A percentile compares a stretch with the other conserved stretches of the same genome.
These are phyloP conservation scores for Dendrocalamus sinicus DNA, from an alignment of 176 grass and related monocot genomes.

Conservation along the genomic window DNA sequence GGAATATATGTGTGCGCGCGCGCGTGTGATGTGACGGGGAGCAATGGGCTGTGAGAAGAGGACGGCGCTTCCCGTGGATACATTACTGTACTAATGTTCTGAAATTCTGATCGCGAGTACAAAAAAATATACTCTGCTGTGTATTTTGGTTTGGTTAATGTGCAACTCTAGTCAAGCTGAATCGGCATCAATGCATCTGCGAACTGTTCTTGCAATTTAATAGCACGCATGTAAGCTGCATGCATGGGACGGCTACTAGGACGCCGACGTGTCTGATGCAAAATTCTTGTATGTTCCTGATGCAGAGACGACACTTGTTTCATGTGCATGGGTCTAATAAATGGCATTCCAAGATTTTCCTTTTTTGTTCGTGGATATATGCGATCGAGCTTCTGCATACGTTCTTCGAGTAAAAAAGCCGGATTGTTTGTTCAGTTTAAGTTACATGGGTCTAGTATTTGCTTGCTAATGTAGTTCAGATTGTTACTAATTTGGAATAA, in stretches of 20 bases:
- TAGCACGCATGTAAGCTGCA: constrained; percentile 18
- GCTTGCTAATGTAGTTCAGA: background rate
- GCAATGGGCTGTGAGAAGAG: background rate
- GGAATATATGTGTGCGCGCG: too few relatives aligned
- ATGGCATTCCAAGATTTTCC: background rate
- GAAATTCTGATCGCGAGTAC: too few relatives aligned
- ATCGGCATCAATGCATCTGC: constrained; percentile 40
- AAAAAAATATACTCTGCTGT: background rate
- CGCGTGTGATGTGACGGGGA: too few relatives aligned
- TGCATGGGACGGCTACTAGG: background rate
- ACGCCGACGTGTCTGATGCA: constrained; percentile 39
- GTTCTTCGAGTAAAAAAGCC: background rate
- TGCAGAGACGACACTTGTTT: constrained; percentile 13
- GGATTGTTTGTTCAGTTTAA: background rate
- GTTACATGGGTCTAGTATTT: background rate
- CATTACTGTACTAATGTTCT: too few relatives aligned
- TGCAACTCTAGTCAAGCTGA: constrained; percentile 12
- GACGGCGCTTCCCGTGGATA: constrained; percentile 14
- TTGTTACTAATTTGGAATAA: background rate
- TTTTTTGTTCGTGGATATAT: background rate
- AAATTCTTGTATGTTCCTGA: background rate
- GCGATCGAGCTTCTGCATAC: background rate
- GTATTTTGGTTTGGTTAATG: constrained; percentile 22
- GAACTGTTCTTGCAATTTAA: constrained; percentile 12
- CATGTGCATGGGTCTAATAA: background rate